Conservation (phyloP, 352 stramenopile species). For the Stramenopiles sp. region DNA sequence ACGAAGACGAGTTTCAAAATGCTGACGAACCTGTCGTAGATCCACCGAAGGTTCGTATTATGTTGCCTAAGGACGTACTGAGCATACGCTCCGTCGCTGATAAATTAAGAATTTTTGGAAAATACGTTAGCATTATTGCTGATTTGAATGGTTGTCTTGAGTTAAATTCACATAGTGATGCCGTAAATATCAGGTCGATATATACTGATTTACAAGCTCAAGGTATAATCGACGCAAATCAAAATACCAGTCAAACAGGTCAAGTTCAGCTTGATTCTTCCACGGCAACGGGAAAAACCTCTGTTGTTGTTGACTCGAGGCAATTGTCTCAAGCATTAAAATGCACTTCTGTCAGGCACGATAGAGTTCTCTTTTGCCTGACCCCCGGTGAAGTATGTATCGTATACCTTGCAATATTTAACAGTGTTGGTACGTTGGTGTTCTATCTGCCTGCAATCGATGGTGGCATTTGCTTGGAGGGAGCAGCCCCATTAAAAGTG, state of each 20-base stretch:
- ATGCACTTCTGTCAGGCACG: not conserved
- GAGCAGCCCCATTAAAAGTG: too few relatives aligned
- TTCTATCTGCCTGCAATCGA: not conserved
- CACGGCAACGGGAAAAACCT: too few relatives aligned
- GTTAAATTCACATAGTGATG: not conserved
- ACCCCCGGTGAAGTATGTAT: constrained; percentile 3
- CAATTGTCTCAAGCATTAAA: constrained; percentile 5
- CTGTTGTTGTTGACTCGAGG: not conserved
- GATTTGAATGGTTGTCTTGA: not conserved
- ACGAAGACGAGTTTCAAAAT: not conserved
- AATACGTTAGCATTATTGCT: not conserved
- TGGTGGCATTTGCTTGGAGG: too few relatives aligned
- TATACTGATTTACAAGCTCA: not conserved
- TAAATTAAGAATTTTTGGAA: constrained; percentile 7
- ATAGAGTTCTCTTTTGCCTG: not conserved
- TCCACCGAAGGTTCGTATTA: not conserved
- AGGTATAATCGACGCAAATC: not conserved
- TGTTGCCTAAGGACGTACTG: not conserved
- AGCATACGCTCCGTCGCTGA: not conserved
- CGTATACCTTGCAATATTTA: constrained; percentile 6
- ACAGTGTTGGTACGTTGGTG: not conserved
- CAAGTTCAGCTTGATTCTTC: too few relatives aligned
- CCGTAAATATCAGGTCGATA: not conserved
- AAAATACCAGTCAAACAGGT: too few relatives aligned
- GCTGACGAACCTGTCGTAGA: not conserved